phyloP scores from a whole-genome alignment of 257 asterid genomes.

The Petrea volubilis region DNA sequence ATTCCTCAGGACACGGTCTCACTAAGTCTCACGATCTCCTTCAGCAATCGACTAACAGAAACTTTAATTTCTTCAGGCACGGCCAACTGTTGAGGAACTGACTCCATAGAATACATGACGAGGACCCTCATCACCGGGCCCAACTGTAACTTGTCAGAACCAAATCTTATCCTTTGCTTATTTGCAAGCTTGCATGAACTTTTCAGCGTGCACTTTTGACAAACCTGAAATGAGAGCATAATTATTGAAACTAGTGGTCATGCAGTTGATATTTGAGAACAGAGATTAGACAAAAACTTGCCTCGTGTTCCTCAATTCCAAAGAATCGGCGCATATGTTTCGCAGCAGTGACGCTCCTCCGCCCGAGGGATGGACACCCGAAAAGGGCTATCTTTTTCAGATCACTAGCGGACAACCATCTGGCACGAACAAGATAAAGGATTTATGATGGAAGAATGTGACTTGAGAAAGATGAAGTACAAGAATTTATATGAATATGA shows the following conservation, averaged over 20 bases:
- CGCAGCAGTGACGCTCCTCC: slow-evolving; percentile 46
- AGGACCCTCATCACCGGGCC: slow-evolving; percentile 51
- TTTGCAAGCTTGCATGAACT: slow-evolving; percentile 55
- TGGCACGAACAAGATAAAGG: slow-evolving; percentile 35
- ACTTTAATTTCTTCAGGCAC: slow-evolving; percentile 60
- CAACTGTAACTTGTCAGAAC: slow-evolving; percentile 45
- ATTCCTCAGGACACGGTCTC: slow-evolving; percentile 28
- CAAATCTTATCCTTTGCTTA: slow-evolving; percentile 36
- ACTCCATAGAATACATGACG: slow-evolving; percentile 60
- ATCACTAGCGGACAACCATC: slow-evolving; percentile 91
- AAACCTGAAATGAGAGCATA: slow-evolving; percentile 57
- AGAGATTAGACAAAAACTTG: slow-evolving; percentile 29
- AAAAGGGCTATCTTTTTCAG: slow-evolving; percentile 69
- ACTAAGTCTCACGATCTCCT: slow-evolving; percentile 60
- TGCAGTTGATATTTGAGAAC: slow-evolving; percentile 7
- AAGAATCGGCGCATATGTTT: slow-evolving; percentile 72
- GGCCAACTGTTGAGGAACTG: slow-evolving; percentile 51
- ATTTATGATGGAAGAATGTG: not conserved
- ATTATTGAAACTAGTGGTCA: not conserved
- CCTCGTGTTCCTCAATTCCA: slow-evolving; percentile 62
- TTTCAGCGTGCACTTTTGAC: slow-evolving; percentile 59
- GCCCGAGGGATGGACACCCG: slow-evolving; percentile 76
- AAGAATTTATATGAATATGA: not conserved
- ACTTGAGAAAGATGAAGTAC: not conserved
- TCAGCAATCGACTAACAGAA: slow-evolving; percentile 57